Evolutionary conservation across 495 filamentous ascomycete species (phyloP).

Genomic region (Aspergillus steynii): DNA sequence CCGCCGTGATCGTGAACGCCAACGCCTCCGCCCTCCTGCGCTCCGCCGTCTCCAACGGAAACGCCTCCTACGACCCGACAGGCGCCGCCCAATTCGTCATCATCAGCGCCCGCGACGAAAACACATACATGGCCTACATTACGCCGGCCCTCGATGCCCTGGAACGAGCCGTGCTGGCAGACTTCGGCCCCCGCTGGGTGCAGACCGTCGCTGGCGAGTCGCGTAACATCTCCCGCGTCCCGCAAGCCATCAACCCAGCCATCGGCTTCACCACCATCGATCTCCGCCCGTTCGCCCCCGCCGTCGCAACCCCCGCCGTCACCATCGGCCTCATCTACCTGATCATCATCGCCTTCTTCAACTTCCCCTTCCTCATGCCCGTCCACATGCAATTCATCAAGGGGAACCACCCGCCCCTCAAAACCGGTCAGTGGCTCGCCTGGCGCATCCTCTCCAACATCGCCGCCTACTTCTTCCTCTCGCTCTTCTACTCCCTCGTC

Average conservation of each 20-base stretch:
- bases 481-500: conserved; percentile 65
- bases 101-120: conserved; percentile 59
- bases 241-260: conserved; percentile 63
- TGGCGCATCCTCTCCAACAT: conserved; percentile 65
- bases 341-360: conserved; percentile 74
- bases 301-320: conserved; percentile 57
- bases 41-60: conserved; percentile 55
- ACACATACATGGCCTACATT: conserved; percentile 54
- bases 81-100: conserved; percentile 62
- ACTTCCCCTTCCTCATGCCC: conserved; percentile 68
- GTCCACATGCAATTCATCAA: conserved; percentile 61
- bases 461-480: conserved; percentile 65
- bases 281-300: conserved; percentile 61
- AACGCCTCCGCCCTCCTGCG: conserved; percentile 64
- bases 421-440: conserved; percentile 58
- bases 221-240: conserved; percentile 44
- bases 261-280: conserved; percentile 63
- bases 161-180: conserved; percentile 40
- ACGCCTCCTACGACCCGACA: conserved; percentile 63
- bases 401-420: conserved; percentile 57
- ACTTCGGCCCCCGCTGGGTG: conserved; percentile 57
- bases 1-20: conserved; percentile 63
- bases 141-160: conserved; percentile 49
- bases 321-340: conserved; percentile 71
- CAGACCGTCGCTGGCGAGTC: conserved; percentile 30